Conservation (phyloP, 805 yeast species). For the Kodamaea sagamina region DNA sequence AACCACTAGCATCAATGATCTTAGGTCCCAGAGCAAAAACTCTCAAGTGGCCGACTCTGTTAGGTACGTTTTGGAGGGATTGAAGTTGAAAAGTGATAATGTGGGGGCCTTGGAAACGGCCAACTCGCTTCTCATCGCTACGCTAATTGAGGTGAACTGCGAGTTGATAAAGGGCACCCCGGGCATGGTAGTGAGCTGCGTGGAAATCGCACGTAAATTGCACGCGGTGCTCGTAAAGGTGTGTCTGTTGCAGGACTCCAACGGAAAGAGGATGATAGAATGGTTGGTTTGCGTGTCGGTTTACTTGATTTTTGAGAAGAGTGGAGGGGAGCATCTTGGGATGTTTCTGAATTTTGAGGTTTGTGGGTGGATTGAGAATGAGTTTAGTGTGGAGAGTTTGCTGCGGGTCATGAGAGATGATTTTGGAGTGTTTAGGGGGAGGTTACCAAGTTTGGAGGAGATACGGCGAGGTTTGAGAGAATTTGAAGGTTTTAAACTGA, state of each 20-base stretch:
- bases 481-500: too few species aligned
- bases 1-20: constrained; percentile 20
- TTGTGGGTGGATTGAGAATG: constrained; percentile 8
- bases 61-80: constrained; percentile 14
- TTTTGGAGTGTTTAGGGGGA: constrained; percentile 1
- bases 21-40: constrained; percentile 18
- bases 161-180: not conserved
- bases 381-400: constrained; percentile 1
- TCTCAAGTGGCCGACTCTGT: constrained; percentile 4
- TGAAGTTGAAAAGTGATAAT: constrained; percentile 12
- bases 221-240: not conserved
- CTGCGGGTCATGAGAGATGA: constrained; percentile 10
- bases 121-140: constrained; percentile 10
- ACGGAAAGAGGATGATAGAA: constrained; percentile 6
- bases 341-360: constrained; percentile 2
- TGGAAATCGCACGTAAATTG: not conserved
- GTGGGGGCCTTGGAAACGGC: not conserved
- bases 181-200: not conserved
- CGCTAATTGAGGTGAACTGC: constrained; percentile 8
- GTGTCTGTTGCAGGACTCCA: not conserved
- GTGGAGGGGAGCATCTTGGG: not conserved
- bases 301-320: constrained; percentile 1
- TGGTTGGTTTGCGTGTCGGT: constrained; percentile 8
- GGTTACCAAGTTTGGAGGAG: not conserved
- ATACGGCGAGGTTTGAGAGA: not conserved